Conservation (phyloP, 768 basidiomycete genomes). For the Mycena belliarum region DNA sequence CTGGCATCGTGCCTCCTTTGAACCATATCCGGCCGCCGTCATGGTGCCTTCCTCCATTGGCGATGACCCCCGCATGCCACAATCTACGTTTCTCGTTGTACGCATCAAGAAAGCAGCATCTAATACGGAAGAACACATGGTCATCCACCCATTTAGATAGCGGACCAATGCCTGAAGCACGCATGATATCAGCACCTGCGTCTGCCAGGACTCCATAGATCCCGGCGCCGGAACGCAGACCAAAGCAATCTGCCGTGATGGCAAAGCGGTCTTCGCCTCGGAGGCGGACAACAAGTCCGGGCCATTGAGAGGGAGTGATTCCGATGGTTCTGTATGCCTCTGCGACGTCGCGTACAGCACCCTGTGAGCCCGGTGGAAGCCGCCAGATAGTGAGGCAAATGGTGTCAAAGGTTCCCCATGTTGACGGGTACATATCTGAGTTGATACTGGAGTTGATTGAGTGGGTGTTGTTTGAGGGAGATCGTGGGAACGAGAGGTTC, state of each 20-base stretch:
- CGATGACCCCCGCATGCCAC: neutral
- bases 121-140: constrained; percentile 25
- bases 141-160: constrained; percentile 31
- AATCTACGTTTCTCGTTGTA: neutral
- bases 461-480: neutral
- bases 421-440: constrained; percentile 32
- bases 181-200: constrained; percentile 20
- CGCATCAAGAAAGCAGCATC: neutral
- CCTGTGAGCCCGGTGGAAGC: constrained; percentile 30
- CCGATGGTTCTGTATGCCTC: constrained; percentile 3
- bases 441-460: constrained; percentile 28
- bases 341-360: constrained; percentile 2
- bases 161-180: constrained; percentile 23
- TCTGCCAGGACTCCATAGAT: constrained; percentile 12
- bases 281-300: constrained; percentile 28
- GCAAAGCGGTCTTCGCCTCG: too few relatives aligned
- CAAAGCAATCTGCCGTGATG: constrained; percentile 6
- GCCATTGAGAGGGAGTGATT: constrained; percentile 35
- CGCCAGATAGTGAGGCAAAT: constrained; percentile 9
- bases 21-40: constrained; percentile 17
- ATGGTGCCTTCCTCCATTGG: constrained; percentile 1
- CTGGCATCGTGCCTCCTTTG: neutral
- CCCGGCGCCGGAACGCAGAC: neutral
- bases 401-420: constrained; percentile 34
- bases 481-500: constrained; percentile 27